phyloP scores from a whole-genome alignment of 106 monocot species.

The Allium cepa region DNA sequence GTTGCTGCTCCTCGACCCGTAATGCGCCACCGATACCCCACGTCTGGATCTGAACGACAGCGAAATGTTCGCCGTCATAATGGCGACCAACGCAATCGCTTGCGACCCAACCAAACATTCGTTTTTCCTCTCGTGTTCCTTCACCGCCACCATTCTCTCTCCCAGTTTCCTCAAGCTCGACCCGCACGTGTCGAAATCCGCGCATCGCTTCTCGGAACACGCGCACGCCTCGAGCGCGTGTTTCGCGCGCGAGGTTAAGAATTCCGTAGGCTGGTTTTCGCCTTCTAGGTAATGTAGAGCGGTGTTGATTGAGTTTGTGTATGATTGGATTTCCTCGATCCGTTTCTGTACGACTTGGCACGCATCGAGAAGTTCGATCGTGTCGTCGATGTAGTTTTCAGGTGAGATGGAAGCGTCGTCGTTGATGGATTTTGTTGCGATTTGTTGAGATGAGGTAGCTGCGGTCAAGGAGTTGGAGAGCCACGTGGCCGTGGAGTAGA shows the following conservation, averaged over 20 bases:
- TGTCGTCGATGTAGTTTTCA: slow-evolving; percentile 18
- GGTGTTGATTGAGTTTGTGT: slow-evolving; percentile 2
- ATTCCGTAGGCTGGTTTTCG: neutral
- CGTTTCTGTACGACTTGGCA: slow-evolving; percentile 22
- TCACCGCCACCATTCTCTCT: slow-evolving; percentile 7
- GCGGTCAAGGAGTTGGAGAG: slow-evolving; percentile 14
- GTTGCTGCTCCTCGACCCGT: neutral
- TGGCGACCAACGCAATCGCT: slow-evolving; percentile 15
- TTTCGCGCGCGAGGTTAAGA: slow-evolving; percentile 4
- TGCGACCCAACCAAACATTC: slow-evolving; percentile 31
- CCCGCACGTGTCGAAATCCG: slow-evolving; percentile 29
- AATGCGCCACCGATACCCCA: neutral
- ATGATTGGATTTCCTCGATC: slow-evolving; percentile 15
- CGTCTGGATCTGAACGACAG: slow-evolving; percentile 19
- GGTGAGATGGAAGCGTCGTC: neutral
- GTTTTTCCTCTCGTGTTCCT: neutral
- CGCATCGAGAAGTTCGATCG: slow-evolving; percentile 36
- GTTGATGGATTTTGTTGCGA: neutral
- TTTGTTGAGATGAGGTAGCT: slow-evolving; percentile 18
- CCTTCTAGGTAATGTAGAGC: slow-evolving; percentile 28
- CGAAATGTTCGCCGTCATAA: slow-evolving; percentile 12
- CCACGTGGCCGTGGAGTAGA: slow-evolving; percentile 17
- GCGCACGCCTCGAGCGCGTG: slow-evolving; percentile 19
- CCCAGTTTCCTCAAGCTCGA: slow-evolving; percentile 33
- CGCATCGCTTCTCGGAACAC: slow-evolving; percentile 21